phyloP scores from a whole-genome alignment of 345 rosid genomes.

The Acer saccharum region DNA sequence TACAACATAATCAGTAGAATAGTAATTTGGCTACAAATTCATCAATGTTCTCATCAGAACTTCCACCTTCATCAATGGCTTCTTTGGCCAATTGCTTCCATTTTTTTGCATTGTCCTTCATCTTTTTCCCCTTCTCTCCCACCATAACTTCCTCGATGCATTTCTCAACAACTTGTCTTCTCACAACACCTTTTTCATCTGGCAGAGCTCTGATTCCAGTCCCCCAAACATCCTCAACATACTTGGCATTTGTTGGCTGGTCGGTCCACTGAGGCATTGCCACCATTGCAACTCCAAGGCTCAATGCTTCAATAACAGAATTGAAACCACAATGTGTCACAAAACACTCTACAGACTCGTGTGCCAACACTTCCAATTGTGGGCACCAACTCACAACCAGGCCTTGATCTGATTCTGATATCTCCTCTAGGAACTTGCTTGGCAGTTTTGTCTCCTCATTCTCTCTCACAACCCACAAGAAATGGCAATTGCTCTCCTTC shows the following conservation, averaged over 20 bases:
- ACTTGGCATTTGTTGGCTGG: slow-evolving; percentile 44
- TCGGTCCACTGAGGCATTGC: slow-evolving; percentile 52
- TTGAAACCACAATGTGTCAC: slow-evolving; percentile 52
- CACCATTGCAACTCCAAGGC: slow-evolving; percentile 50
- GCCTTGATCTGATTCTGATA: slow-evolving; percentile 4
- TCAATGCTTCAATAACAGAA: slow-evolving; percentile 42
- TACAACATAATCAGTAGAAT: background rate
- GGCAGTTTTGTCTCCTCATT: slow-evolving; percentile 35
- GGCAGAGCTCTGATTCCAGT: slow-evolving; percentile 28
- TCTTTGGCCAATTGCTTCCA: slow-evolving; percentile 36
- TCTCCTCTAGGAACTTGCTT: slow-evolving; percentile 10
- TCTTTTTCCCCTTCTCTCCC: slow-evolving; percentile 30
- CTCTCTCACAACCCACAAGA: slow-evolving; percentile 41
- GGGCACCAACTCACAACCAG: slow-evolving; percentile 44
- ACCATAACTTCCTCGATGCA: slow-evolving; percentile 37
- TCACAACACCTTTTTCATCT: slow-evolving; percentile 26
- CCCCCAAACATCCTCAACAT: slow-evolving; percentile 43
- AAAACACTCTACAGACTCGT: slow-evolving; percentile 41
- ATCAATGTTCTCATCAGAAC: slow-evolving; percentile 33
- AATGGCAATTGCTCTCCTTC: slow-evolving; percentile 15
- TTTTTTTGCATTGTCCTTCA: slow-evolving; percentile 24
- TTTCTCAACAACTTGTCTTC: slow-evolving; percentile 18
- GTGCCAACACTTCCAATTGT: slow-evolving; percentile 33
- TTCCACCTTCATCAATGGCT: slow-evolving; percentile 35
- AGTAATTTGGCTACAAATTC: slow-evolving; percentile 21